Percentiles rank a stretch among this genome's conserved stretches.
Evolutionary conservation across 2,329 filamentous ascomycete species (phyloP).

Genomic region (Elsinoe necatrix): DNA sequence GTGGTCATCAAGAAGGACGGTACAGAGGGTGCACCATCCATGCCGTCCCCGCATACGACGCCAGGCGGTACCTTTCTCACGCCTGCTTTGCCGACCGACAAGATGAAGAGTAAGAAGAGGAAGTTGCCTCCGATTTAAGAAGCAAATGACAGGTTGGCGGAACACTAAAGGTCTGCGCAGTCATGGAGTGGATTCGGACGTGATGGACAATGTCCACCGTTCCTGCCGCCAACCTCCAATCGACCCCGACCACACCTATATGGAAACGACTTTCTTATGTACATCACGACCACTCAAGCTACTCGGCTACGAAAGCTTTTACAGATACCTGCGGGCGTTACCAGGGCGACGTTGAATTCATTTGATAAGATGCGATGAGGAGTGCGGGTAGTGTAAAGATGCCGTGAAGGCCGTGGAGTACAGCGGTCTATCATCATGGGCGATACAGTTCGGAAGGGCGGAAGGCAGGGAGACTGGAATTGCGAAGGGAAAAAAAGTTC

Average conservation of each 20-base stretch:
- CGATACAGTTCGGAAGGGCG: not conserved
- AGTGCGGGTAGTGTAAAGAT: not conserved
- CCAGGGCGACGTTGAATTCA: not conserved
- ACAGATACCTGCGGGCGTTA: not conserved
- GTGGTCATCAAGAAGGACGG: constrained; percentile 53
- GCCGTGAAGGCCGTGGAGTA: too few species aligned
- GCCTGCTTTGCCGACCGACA: constrained; percentile 38
- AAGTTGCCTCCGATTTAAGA: not conserved
- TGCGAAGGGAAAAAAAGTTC: not conserved
- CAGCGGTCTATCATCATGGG: not conserved
- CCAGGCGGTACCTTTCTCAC: constrained; percentile 29
- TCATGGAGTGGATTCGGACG: too few species aligned
- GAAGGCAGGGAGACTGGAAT: not conserved
- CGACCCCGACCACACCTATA: not conserved
- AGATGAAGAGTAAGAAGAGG: constrained; percentile 63
- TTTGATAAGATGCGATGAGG: not conserved
- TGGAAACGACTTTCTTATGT: constrained; percentile 12
- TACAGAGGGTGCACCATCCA: constrained; percentile 19
- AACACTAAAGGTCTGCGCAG: not conserved
- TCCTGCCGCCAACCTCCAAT: not conserved
- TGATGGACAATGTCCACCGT: not conserved
- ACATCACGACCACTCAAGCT: not conserved
- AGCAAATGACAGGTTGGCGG: not conserved
- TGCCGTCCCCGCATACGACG: constrained; percentile 26
- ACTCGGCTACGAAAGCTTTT: not conserved